These are phyloP conservation scores for Bretschneidera sinensis DNA, from an alignment of 345 rosid genomes.

Conservation along the genomic window DNA sequence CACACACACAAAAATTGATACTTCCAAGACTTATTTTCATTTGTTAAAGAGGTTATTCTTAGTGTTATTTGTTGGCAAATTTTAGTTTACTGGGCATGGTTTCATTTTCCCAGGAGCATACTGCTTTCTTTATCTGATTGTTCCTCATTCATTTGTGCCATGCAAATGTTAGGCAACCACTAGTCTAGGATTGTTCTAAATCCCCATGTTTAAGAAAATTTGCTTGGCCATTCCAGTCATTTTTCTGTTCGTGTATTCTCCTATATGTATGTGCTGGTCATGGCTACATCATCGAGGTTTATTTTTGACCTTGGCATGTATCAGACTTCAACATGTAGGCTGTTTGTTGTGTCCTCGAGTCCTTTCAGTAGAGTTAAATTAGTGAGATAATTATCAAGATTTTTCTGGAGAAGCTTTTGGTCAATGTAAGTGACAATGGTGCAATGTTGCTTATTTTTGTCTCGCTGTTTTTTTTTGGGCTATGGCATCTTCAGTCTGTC, in stretches of 20 bases:
- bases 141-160: neutral
- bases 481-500: neutral
- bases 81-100: too few relatives aligned
- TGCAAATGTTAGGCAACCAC: neutral
- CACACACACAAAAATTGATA: too few relatives aligned
- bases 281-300: too few relatives aligned
- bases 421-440: neutral
- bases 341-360: neutral
- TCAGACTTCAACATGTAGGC: neutral
- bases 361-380: neutral
- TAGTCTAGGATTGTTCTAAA: neutral
- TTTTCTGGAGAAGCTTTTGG: neutral
- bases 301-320: neutral
- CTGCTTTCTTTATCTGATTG: neutral
- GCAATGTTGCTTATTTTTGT: neutral
- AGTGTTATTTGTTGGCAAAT: constrained; percentile 6
- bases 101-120: too few relatives aligned
- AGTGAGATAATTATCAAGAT: too few relatives aligned
- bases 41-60: neutral
- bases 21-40: too few relatives aligned
- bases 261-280: neutral
- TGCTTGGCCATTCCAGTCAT: neutral
- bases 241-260: neutral
- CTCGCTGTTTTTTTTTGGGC: too few relatives aligned
- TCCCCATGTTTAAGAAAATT: neutral